Conservation (phyloP, 2,329 filamentous ascomycete species). For the Clarireedia monteithiana region DNA sequence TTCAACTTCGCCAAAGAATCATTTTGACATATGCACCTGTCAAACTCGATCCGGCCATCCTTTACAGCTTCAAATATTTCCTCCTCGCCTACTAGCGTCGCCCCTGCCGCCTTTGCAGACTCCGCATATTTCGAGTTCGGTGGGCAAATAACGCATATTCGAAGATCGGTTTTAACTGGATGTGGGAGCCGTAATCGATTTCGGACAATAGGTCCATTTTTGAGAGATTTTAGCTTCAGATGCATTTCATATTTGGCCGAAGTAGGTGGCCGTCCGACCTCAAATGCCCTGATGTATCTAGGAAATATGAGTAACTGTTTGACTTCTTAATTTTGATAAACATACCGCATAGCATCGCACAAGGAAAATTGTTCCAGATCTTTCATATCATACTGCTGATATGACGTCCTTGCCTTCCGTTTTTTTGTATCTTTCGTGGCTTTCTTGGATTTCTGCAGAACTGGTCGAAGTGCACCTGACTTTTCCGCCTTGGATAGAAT, state of each 20-base stretch:
- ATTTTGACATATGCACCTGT: slow-evolving; percentile 78
- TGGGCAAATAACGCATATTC: slow-evolving; percentile 87
- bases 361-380: slow-evolving; percentile 62
- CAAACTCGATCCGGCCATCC: slow-evolving; percentile 72
- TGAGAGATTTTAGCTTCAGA: slow-evolving; percentile 73
- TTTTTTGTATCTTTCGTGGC: slow-evolving; percentile 28
- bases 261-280: slow-evolving; percentile 73
- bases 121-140: slow-evolving; percentile 66
- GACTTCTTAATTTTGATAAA: slow-evolving; percentile 6
- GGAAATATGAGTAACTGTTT: slow-evolving; percentile 6
- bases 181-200: slow-evolving; percentile 84
- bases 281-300: slow-evolving; percentile 84
- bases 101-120: slow-evolving; percentile 71
- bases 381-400: slow-evolving; percentile 30
- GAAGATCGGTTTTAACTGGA: slow-evolving; percentile 79
- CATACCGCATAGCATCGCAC: slow-evolving; percentile 85
- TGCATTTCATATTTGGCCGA: slow-evolving; percentile 82
- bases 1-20: slow-evolving; percentile 71
- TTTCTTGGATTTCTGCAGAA: slow-evolving; percentile 25
- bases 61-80: slow-evolving; percentile 73
- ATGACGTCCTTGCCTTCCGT: slow-evolving; percentile 28
- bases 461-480: neutral
- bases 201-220: slow-evolving; percentile 79
- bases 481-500: slow-evolving; percentile 21
- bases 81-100: slow-evolving; percentile 77